Conservation (phyloP, 2,329 filamentous ascomycete genomes). For the Intubia oerlemansii region DNA sequence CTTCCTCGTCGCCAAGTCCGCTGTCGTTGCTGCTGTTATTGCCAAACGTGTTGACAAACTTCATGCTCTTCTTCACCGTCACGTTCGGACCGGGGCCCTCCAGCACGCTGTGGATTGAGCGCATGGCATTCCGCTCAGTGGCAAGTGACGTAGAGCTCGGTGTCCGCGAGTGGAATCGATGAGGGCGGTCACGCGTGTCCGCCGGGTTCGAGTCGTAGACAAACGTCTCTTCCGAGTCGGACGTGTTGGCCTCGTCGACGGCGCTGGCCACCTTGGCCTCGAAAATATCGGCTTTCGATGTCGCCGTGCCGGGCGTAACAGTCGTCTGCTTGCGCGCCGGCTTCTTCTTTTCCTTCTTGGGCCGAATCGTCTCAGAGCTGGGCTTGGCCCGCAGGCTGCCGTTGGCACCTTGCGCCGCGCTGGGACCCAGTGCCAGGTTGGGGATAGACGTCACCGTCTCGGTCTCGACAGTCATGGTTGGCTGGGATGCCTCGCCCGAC, state of each 20-base stretch:
- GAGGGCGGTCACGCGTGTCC: conserved; percentile 37
- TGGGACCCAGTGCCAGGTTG: conserved; percentile 50
- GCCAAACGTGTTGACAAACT: conserved; percentile 74
- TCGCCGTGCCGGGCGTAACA: conserved; percentile 55
- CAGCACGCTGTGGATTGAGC: conserved; percentile 45
- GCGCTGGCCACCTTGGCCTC: conserved; percentile 92
- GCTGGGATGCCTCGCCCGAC: conserved; percentile 49
- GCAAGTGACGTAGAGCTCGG: conserved; percentile 77
- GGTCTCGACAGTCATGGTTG: conserved; percentile 94
- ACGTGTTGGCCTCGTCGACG: conserved; percentile 88
- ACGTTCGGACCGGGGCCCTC: conserved; percentile 26
- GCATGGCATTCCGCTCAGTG: conserved; percentile 35
- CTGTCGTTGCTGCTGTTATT: conserved; percentile 30
- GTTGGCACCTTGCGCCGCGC: conserved; percentile 39
- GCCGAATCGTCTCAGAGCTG: conserved; percentile 88
- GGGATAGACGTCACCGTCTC: conserved; percentile 87
- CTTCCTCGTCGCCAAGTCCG: conserved; percentile 40
- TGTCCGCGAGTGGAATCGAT: conserved; percentile 57
- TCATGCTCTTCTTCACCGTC: conserved; percentile 79
- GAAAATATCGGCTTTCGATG: conserved; percentile 94
- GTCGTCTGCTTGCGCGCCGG: conserved; percentile 50
- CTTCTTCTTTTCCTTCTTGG: conserved; percentile 83
- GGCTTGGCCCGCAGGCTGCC: conserved; percentile 68
- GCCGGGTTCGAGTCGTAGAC: conserved; percentile 97
- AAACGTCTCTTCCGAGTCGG: conserved; percentile 94